Evolutionary conservation across 2,329 filamentous ascomycete species (phyloP), one percentile per base, ranked within the genome.

Genomic region (Colletotrichum graminicola): DNA sequence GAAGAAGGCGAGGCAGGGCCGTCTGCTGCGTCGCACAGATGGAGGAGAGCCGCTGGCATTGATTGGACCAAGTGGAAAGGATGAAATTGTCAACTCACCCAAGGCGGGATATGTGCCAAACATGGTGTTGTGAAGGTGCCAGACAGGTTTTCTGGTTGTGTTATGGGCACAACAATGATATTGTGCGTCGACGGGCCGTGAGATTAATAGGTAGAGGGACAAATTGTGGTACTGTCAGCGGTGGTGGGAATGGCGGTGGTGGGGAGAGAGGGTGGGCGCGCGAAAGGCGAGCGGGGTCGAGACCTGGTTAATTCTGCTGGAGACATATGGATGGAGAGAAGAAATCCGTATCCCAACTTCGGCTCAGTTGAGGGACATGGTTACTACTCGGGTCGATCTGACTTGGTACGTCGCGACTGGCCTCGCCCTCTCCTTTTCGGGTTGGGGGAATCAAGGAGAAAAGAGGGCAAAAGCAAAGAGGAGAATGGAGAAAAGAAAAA

Each of bases 21-120:
- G 43, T 61, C 7, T 61, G 11, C 12, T 23, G 32, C 41, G 43
- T 61, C 57, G 43, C 43, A 47, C 57, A 36, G 41, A 34, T 23
- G 39, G n/a, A 39, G n/a, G 10, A 21, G 12, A 23, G 23, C 29
- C 29, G 29, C n/a, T 26, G 32, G 23, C 60, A 62, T 18, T 52
- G 60, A 54, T 57, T 43, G 59, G 36, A 55, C 26, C 21, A 29
- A 64, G 51, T 34, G 59, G 54, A 68, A 51, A 23, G 14, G 52
- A 56, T 56, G 52, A 8, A 36, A 39, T n/a, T 14, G 41, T 49
- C 51, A 39, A 80, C 83, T 80, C 79, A 84, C 82, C 77, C 75
- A 82, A 77, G 70, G 79, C 78, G 62, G 81, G 73, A 72, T 85
- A 79, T 64, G 78, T 81, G 60, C 83, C 83, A 76, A 85, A 85